Evolutionary conservation across 306 rosid species (phyloP).

Genomic region (Trifolium pratense): DNA sequence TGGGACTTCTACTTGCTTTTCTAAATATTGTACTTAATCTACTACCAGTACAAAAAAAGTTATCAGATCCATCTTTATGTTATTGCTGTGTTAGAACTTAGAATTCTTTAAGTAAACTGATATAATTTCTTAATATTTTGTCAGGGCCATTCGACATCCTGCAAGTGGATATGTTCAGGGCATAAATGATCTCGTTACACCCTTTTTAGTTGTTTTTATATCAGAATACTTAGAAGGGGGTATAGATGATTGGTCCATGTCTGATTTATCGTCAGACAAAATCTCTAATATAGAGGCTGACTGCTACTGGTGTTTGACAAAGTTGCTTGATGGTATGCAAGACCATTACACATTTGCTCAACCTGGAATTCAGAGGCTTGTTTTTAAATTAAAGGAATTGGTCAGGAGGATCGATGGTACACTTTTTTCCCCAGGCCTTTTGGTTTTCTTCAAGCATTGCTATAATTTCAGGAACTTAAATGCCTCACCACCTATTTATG

Average conservation of each 20-base stretch:
- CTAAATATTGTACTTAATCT: slow-evolving; percentile 16
- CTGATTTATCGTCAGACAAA: slow-evolving; percentile 69
- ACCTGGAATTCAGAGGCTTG: slow-evolving; percentile 98
- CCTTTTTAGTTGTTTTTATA: slow-evolving; percentile 87
- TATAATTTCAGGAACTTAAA: slow-evolving; percentile 25
- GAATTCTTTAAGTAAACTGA: slow-evolving; percentile 30
- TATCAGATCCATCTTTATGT: not conserved
- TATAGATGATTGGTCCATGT: slow-evolving; percentile 75
- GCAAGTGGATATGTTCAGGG: slow-evolving; percentile 99
- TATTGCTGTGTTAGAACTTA: slow-evolving; percentile 10
- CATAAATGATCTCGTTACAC: slow-evolving; percentile 96
- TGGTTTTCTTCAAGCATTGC: slow-evolving; percentile 32
- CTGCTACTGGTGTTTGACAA: slow-evolving; percentile 95
- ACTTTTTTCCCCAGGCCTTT: slow-evolving; percentile 23
- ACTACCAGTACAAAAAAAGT: slow-evolving; percentile 32
- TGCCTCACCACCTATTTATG: slow-evolving; percentile 18
- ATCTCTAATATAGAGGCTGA: slow-evolving; percentile 82
- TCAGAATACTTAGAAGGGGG: slow-evolving; percentile 82
- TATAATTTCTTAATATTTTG: slow-evolving; percentile 42
- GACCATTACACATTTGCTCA: slow-evolving; percentile 98
- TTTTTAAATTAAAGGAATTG: slow-evolving; percentile 89
- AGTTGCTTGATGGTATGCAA: slow-evolving; percentile 98
- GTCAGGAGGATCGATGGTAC: slow-evolving; percentile 90
- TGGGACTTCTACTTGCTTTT: slow-evolving; percentile 25
- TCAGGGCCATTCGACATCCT: slow-evolving; percentile 98